phyloP scores from a whole-genome alignment of 495 filamentous ascomycete species.

The Xylaria nigripes region DNA sequence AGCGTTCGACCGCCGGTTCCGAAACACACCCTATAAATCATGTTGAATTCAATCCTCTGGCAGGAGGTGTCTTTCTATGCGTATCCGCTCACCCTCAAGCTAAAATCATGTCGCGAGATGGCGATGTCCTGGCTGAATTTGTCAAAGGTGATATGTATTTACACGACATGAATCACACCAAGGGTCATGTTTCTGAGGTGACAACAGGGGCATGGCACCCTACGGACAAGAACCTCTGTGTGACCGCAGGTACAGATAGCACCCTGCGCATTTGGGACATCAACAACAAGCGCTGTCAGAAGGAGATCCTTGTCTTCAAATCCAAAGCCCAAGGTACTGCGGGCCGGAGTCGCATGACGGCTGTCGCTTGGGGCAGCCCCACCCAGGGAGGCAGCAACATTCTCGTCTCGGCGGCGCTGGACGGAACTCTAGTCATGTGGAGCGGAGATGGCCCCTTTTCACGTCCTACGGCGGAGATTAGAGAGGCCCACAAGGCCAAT shows the following conservation, averaged over 20 bases:
- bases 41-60: slow-evolving; percentile 75
- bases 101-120: slow-evolving; percentile 81
- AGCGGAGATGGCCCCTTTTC: slow-evolving; percentile 77
- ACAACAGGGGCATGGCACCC: slow-evolving; percentile 85
- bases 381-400: slow-evolving; percentile 67
- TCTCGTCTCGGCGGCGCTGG: slow-evolving; percentile 78
- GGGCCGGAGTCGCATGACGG: slow-evolving; percentile 88
- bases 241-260: slow-evolving; percentile 86
- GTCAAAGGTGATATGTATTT: slow-evolving; percentile 98
- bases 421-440: slow-evolving; percentile 91
- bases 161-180: slow-evolving; percentile 91
- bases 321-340: slow-evolving; percentile 77
- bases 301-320: slow-evolving; percentile 90
- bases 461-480: slow-evolving; percentile 78
- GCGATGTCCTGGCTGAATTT: slow-evolving; percentile 75
- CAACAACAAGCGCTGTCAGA: slow-evolving; percentile 76
- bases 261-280: slow-evolving; percentile 96
- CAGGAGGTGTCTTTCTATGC: slow-evolving; percentile 74
- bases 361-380: slow-evolving; percentile 77
- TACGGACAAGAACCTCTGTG: slow-evolving; percentile 68
- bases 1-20: slow-evolving; percentile 54
- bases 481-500: slow-evolving; percentile 70
- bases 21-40: slow-evolving; percentile 85
- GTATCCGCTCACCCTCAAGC: slow-evolving; percentile 82
- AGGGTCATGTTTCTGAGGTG: slow-evolving; percentile 87